A percentile compares a stretch with the other conserved stretches of the same genome.
phyloP scores from a whole-genome alignment of 164 flowering plant genomes.

The Stephania cephalantha region DNA sequence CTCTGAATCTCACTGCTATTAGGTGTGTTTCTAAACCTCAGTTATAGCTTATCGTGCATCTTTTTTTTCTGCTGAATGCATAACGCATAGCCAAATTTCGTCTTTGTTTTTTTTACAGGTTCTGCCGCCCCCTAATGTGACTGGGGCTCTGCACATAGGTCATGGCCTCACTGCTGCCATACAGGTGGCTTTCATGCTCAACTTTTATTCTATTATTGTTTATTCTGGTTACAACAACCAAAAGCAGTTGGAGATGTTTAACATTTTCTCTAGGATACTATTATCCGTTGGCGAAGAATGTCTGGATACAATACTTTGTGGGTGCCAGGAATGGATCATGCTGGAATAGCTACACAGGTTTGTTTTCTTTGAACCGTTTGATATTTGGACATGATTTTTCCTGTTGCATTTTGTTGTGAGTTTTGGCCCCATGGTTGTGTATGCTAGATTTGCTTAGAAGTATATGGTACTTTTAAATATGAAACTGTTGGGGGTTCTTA shows the following conservation, averaged over 20 bases:
- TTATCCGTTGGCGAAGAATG: conserved; percentile 93
- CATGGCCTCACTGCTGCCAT: conserved; percentile 94
- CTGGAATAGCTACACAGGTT: conserved; percentile 98
- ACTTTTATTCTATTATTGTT: background rate
- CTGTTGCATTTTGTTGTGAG: too few relatives aligned
- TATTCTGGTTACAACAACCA: background rate
- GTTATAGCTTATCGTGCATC: background rate
- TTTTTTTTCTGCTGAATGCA: background rate
- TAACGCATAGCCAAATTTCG: background rate
- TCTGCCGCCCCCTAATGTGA: conserved; percentile 97
- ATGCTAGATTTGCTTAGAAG: too few relatives aligned
- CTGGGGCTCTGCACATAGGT: conserved; percentile 97
- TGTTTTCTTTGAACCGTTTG: background rate
- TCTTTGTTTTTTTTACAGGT: conserved; percentile 38
- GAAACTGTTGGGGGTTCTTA: too few relatives aligned
- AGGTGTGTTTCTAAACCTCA: background rate
- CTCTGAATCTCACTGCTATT: background rate
- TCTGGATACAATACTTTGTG: conserved; percentile 85
- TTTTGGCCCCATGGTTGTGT: too few relatives aligned
- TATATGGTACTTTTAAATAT: too few relatives aligned
- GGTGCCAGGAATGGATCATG: conserved; percentile 99
- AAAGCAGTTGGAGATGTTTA: background rate
- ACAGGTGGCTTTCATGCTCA: conserved; percentile 41
- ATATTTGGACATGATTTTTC: too few relatives aligned
- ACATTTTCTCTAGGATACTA: conserved; percentile 61